These are phyloP conservation scores for Nelumbo lutea DNA, from an alignment of 164 flowering plant species.

Conservation along the genomic window DNA sequence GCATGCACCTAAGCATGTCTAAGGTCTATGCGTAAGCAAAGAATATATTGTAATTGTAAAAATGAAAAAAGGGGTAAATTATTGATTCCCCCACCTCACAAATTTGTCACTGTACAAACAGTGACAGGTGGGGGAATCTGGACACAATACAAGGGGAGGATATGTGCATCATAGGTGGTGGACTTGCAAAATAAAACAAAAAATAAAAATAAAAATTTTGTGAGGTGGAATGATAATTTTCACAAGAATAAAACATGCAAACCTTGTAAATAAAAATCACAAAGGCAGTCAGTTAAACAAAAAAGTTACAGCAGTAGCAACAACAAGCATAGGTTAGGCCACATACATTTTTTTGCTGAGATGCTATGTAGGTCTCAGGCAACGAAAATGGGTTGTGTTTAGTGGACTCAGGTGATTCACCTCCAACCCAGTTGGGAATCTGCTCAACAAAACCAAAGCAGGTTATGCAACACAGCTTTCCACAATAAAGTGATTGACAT, in stretches of 20 bases:
- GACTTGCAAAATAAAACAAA: too few relatives aligned
- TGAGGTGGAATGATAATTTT: too few relatives aligned
- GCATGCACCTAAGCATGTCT: too few relatives aligned
- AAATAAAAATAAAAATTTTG: too few relatives aligned
- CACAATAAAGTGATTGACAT: neutral
- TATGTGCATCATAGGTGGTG: too few relatives aligned
- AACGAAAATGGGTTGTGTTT: conserved; percentile 78
- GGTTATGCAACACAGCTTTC: neutral
- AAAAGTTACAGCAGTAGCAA: neutral
- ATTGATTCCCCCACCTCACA: too few relatives aligned
- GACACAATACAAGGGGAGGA: too few relatives aligned
- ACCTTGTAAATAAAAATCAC: neutral
- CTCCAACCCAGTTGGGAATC: conserved; percentile 86
- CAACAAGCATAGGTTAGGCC: neutral
- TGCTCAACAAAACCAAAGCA: conserved; percentile 27
- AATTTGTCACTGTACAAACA: too few relatives aligned
- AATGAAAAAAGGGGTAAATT: too few relatives aligned
- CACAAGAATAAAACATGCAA: neutral
- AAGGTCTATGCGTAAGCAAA: too few relatives aligned
- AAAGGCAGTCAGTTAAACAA: neutral
- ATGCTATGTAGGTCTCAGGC: conserved; percentile 68
- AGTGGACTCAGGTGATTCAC: conserved; percentile 53
- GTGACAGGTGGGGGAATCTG: too few relatives aligned
- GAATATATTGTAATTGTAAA: too few relatives aligned
- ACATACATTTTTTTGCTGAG: conserved; percentile 83